Base-by-base conservation (phyloP, 1,284 basidiomycete genomes). In the Boletus semigastroideus region DNA sequence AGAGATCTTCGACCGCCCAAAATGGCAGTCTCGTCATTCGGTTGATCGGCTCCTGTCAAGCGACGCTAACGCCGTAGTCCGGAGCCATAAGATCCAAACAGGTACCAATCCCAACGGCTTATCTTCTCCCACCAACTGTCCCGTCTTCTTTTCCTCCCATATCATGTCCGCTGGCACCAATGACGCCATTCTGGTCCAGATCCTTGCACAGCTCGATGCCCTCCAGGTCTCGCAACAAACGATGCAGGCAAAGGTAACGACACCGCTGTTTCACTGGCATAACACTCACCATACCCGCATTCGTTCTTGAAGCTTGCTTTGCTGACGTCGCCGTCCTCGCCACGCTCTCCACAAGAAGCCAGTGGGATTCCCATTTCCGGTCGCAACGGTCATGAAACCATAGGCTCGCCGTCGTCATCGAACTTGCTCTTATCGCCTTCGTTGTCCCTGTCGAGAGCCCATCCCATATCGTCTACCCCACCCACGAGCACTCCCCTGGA, bases 201-300 rank as follows among this genome's bases (percentile, higher is more conserved):
- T 92, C 52, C 75, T 90, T 19, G 71, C 73, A 11, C 84, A 86
- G 69, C 79, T 92, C 50, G 76, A 86, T 60, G 72, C 80, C 5
- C 73, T 92, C 59, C 84, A 88, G 67, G 70, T 84, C 49, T 82
- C 81, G 46, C 88, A 91, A 65, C 85, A 90, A 69, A 76, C 81
- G 0, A 72, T 91, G 54, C 83, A 89, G 59, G 83, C 85, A 25
- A 88, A 90, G 78, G 88, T 87, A 58, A 39, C 3, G 34, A 30
- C 14, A 27, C 49, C 34, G 19, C 46, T 22, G 19, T 47, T 22
- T 46, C 42, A 7, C 46, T 34, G 42, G 34, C 19, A 17, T 38
- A n/a, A 28, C 25, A n/a, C 54, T 55, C 30, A 56, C 25, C 38
- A 14, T 17, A 17, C 42, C 33, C 17, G 25, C 38, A 20, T 17